Evolutionary conservation across 352 stramenopile species (phyloP).

Genomic region (Lagenidium sp.): DNA sequence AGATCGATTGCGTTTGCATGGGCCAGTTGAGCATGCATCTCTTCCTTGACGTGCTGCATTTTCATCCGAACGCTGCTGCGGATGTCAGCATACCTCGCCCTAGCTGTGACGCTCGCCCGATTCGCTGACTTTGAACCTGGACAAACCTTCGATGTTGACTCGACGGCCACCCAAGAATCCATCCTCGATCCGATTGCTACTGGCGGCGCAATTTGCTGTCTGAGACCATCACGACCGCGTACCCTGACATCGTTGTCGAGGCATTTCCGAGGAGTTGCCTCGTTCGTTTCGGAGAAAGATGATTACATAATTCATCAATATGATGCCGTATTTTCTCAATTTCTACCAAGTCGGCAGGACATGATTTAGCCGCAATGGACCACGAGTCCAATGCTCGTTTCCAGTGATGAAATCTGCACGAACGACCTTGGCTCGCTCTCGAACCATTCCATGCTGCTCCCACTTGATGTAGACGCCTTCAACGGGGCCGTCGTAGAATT

Average conservation of each 20-base stretch:
- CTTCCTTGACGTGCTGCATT: slow-evolving; percentile 7
- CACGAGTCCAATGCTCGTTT: slow-evolving; percentile 52
- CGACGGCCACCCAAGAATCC: too few relatives aligned
- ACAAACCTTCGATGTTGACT: too few relatives aligned
- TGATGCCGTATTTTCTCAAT: neutral
- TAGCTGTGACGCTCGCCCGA: too few relatives aligned
- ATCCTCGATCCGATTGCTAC: too few relatives aligned
- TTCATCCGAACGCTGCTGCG: too few relatives aligned
- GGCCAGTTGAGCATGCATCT: slow-evolving; percentile 10
- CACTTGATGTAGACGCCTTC: slow-evolving; percentile 57
- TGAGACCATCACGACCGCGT: too few relatives aligned
- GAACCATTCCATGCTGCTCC: slow-evolving; percentile 27
- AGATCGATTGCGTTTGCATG: slow-evolving; percentile 21
- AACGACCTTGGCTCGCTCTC: slow-evolving; percentile 50
- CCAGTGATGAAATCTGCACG: slow-evolving; percentile 53
- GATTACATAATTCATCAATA: neutral
- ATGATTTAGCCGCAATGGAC: slow-evolving; percentile 30
- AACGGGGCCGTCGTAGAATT: slow-evolving; percentile 33
- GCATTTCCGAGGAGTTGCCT: too few relatives aligned
- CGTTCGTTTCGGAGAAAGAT: neutral
- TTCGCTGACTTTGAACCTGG: too few relatives aligned
- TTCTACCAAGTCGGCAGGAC: slow-evolving; percentile 4
- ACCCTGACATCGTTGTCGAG: too few relatives aligned
- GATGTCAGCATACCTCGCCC: too few relatives aligned
- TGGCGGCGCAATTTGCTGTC: too few relatives aligned